A percentile compares a stretch with the other conserved stretches of the same genome.
Conservation (phyloP, 2,329 filamentous ascomycete species). For the Fusarium liriodendri region DNA sequence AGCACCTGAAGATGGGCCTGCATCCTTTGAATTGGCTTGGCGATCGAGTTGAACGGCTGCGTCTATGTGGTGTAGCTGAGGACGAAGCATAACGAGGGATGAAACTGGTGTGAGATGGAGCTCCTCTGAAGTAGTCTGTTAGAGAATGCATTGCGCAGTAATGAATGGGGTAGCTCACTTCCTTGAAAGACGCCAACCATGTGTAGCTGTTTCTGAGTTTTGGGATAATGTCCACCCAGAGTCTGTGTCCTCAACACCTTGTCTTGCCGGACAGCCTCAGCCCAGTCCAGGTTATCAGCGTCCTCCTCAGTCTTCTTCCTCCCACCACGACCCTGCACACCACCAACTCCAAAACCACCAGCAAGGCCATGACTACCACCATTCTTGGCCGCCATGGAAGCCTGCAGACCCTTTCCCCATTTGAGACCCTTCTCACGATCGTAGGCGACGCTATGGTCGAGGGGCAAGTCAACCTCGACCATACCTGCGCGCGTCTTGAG, state of each 20-base stretch:
- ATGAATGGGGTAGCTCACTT: conserved; percentile 63
- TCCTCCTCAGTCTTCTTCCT: conserved; percentile 56
- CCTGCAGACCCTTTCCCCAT: conserved; percentile 82
- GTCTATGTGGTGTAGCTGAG: conserved; percentile 93
- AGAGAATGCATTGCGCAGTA: conserved; percentile 7
- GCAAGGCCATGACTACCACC: conserved; percentile 77
- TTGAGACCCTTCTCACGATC: conserved; percentile 84
- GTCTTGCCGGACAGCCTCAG: conserved; percentile 74
- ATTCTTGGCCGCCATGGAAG: conserved; percentile 67
- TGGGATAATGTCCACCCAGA: conserved; percentile 82
- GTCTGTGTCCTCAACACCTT: conserved; percentile 84
- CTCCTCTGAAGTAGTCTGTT: conserved; percentile 67
- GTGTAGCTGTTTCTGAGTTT: conserved; percentile 79
- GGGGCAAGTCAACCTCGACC: conserved; percentile 90
- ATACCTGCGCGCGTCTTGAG: conserved; percentile 86
- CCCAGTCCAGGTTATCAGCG: conserved; percentile 69
- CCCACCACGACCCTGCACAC: conserved; percentile 53
- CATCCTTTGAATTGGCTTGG: conserved; percentile 53
- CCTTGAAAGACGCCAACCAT: conserved; percentile 93
- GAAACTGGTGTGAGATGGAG: conserved; percentile 87
- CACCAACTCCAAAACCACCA: conserved; percentile 76
- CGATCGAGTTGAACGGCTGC: conserved; percentile 79
- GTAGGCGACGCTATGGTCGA: conserved; percentile 79
- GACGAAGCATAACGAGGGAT: conserved; percentile 87
- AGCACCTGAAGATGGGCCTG: conserved; percentile 46